These are phyloP conservation scores for Aspergillus saccharolyticus DNA, from an alignment of 495 filamentous ascomycete species.

Conservation along the genomic window DNA sequence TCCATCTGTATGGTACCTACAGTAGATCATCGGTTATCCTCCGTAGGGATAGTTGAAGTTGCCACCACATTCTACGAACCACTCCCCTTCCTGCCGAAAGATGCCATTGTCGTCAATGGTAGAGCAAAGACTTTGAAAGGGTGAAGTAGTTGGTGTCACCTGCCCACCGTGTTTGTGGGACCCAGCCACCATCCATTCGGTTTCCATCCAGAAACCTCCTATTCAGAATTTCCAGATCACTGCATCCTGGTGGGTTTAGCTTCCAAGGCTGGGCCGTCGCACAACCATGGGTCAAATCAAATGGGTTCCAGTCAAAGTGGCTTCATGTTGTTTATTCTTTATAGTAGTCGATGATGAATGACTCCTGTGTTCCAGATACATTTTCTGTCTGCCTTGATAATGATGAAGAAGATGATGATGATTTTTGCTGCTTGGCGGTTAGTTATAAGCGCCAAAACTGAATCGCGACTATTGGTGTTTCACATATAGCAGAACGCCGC, in stretches of 20 bases:
- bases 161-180: conserved; percentile 18
- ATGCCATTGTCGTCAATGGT: not conserved
- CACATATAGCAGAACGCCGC: not conserved
- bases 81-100: not conserved
- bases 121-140: not conserved
- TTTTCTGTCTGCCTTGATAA: no score
- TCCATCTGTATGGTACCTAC: no score
- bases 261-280: conserved; percentile 9
- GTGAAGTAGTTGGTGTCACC: conserved; percentile 10
- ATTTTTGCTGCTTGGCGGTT: not conserved
- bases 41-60: not conserved
- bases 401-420: no score
- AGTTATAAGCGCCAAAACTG: not conserved
- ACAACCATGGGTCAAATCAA: conserved; percentile 4
- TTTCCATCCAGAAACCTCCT: conserved; percentile 15
- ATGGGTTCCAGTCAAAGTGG: conserved; percentile 2
- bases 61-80: not conserved
- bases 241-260: conserved; percentile 12
- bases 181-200: conserved; percentile 16
- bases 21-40: no score
- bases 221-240: conserved; percentile 12
- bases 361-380: not conserved
- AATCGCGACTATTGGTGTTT: not conserved
- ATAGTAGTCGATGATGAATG: not conserved
- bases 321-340: not conserved